phyloP scores from a whole-genome alignment of 495 filamentous ascomycete genomes.

The Aspergillus nidulans region DNA sequence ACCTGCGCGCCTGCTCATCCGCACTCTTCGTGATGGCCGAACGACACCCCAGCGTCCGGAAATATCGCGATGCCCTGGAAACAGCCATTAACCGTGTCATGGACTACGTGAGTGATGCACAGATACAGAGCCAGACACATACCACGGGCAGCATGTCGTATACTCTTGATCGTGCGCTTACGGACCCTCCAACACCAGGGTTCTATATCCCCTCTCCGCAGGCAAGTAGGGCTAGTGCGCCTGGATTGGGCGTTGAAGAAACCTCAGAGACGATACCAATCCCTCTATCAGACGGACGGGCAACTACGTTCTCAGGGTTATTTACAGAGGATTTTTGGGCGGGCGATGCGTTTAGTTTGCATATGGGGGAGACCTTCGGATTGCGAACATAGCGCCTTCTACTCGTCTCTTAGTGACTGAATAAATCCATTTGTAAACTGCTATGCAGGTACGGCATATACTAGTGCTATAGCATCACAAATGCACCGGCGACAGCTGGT shows the following conservation, averaged over 20 bases:
- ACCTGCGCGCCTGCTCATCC: constrained; percentile 38
- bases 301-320: neutral
- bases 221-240: neutral
- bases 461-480: too few relatives aligned
- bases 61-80: constrained; percentile 42
- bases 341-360: constrained; percentile 6
- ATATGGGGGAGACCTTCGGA: constrained; percentile 6
- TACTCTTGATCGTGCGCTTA: neutral
- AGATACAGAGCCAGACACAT: neutral
- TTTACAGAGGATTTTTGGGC: constrained; percentile 20
- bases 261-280: neutral
- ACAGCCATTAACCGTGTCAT: constrained; percentile 36
- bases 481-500: constrained; percentile 19
- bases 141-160: neutral
- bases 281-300: neutral
- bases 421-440: too few relatives aligned
- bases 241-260: neutral
- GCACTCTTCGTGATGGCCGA: constrained; percentile 43
- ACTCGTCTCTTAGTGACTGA: neutral
- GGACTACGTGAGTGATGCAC: constrained; percentile 22
- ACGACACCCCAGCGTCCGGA: constrained; percentile 32
- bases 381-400: neutral
- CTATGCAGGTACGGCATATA: too few relatives aligned
- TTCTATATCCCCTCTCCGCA: constrained; percentile 2
- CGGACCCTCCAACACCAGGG: neutral